Evolutionary conservation across 179 eudicot genomes (phyloP).

Genomic region (Dionaea muscipula): DNA sequence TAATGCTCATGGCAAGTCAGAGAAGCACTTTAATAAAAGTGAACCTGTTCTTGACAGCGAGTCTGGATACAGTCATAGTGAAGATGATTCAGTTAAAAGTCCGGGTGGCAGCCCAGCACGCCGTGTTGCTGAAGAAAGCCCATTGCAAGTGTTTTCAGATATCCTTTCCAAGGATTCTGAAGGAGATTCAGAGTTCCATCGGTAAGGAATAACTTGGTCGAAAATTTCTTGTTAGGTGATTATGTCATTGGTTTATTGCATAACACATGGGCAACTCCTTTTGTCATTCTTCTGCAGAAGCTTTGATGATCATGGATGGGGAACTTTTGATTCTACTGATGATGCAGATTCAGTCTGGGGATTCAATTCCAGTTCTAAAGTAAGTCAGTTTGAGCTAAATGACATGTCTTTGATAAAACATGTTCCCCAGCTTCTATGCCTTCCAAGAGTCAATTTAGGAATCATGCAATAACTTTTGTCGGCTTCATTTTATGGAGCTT

Average conservation of each 20-base stretch:
- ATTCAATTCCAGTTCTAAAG: constrained; percentile 44
- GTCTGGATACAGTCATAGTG: constrained; percentile 57
- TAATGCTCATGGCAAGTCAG: constrained; percentile 38
- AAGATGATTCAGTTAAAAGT: constrained; percentile 69
- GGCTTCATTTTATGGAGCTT: no score
- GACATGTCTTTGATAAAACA: constrained; percentile 1
- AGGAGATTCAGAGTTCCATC: constrained; percentile 53
- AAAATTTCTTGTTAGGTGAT: not conserved
- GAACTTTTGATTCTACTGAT: constrained; percentile 58
- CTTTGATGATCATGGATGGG: constrained; percentile 68
- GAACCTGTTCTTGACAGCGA: constrained; percentile 42
- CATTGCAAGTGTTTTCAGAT: constrained; percentile 43
- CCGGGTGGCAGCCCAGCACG: constrained; percentile 58
- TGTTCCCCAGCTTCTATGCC: not conserved
- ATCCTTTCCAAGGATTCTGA: constrained; percentile 33
- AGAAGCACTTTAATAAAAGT: constrained; percentile 33
- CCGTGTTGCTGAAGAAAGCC: constrained; percentile 32
- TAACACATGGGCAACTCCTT: constrained; percentile 1
- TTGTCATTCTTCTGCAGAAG: constrained; percentile 25
- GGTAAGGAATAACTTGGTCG: constrained; percentile 23
- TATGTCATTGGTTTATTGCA: not conserved
- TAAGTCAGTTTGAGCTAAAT: constrained; percentile 14
- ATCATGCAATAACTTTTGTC: no score
- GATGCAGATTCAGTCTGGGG: constrained; percentile 78
- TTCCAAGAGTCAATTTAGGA: not conserved